Base-by-base conservation (phyloP, 75 land plant genomes). In the Selaginella moellendorffii region DNA sequence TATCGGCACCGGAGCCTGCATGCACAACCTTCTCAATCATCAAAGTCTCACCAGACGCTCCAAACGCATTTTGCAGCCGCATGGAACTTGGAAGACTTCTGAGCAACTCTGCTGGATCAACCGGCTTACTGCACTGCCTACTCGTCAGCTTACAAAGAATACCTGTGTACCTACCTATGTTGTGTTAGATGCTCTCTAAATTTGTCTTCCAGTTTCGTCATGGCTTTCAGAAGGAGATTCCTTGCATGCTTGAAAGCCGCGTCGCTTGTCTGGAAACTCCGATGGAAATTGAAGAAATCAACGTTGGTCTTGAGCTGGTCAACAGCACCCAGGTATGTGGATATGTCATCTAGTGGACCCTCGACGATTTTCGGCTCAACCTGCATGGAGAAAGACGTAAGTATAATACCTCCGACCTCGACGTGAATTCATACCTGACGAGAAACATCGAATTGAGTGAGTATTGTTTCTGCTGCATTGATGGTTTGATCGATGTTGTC, bases 31-130 rank as follows among this genome's bases (percentile, higher is more conserved):
- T 79, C 83, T 68, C 63, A 61, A 72, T 8, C 65, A 72, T 63
- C 18, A 20, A 42, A 22, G 54, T 26, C 71, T 79, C 61, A 28
- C 74, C 1, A 60, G 74, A 54, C 27, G 77, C 74, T 30, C 27
- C 52, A 21, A 76, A 76, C 51, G 71, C 73, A 20, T 76, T 53
- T 19, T 78, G 64, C 22, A 85, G 83, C 31, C 75, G 79, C 66
- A 76, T 26, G 30, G 80, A 71, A 51, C 77, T 77, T 30, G 93
- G 84, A 21, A 85, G 81, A 63, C 81, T 71, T 20, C 80, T 84
- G 30, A 79, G 71, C 65, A 91, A 80, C 23, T 82, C 80, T 14
- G 79, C 86, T 46, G 89, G 88, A 59, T 91, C 97, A 36, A 82
- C 67, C 27, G 79, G 81, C 63, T 91, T 87, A 76, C 97, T 91